phyloP scores from a whole-genome alignment of 257 asterid species.

The Hygrophila difformis region DNA sequence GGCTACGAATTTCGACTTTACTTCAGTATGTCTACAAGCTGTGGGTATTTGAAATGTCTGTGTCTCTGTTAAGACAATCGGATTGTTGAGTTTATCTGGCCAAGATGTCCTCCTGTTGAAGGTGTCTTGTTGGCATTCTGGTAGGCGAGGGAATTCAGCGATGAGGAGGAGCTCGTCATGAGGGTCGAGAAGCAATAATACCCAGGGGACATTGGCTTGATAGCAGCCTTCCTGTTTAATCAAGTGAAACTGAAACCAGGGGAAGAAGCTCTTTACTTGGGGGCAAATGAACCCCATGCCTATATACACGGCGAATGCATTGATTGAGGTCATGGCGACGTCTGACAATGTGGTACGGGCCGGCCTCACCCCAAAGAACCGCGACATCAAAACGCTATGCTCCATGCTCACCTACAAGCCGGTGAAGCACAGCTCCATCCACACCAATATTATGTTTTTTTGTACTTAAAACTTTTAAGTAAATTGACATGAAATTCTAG shows the following conservation, averaged over 20 bases:
- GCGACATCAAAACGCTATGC: conserved; percentile 82
- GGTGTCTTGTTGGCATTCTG: too few species aligned
- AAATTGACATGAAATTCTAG: too few species aligned
- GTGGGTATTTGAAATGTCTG: too few species aligned
- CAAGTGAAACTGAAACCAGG: conserved; percentile 81
- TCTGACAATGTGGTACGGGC: conserved; percentile 97
- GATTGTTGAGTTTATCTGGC: background rate
- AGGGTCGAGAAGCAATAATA: conserved; percentile 80
- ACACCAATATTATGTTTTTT: too few species aligned
- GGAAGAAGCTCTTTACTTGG: conserved; percentile 83
- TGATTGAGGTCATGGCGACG: conserved; percentile 99
- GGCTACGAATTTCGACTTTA: too few species aligned
- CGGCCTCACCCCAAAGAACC: conserved; percentile 84
- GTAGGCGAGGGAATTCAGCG: conserved; percentile 55
- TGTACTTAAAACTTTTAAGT: too few species aligned
- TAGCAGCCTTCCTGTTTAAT: conserved; percentile 75
- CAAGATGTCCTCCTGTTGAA: background rate
- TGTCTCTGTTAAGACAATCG: too few species aligned
- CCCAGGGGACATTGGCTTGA: conserved; percentile 74
- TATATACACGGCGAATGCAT: conserved; percentile 79
- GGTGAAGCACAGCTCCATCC: conserved; percentile 23
- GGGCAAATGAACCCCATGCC: conserved; percentile 95
- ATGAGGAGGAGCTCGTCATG: conserved; percentile 67
- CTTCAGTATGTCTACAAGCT: too few species aligned
- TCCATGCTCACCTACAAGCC: conserved; percentile 97